Percentiles rank a stretch among this genome's conserved stretches.
These are phyloP conservation scores for Juncus effusus DNA, from an alignment of 176 grass and related monocot species.

Conservation along the genomic window DNA sequence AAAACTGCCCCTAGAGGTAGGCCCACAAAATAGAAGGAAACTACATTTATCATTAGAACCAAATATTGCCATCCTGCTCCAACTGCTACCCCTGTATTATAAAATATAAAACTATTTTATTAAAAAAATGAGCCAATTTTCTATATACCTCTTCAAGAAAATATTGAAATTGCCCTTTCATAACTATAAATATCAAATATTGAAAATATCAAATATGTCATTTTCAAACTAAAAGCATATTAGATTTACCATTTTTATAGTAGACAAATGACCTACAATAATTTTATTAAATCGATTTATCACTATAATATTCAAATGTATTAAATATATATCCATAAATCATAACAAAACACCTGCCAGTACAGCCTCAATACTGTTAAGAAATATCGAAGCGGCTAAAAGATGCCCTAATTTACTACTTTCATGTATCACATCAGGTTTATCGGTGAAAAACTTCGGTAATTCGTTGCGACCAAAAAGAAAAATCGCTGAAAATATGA, in stretches of 20 bases:
- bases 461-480: slow-evolving; percentile 40
- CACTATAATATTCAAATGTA: too few species aligned
- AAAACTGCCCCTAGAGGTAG: slow-evolving; percentile 51
- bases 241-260: too few species aligned
- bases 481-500: slow-evolving; percentile 33
- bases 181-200: too few species aligned
- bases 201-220: too few species aligned
- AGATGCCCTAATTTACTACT: slow-evolving; percentile 48
- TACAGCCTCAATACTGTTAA: slow-evolving; percentile 75
- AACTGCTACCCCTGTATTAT: slow-evolving; percentile 47
- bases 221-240: too few species aligned
- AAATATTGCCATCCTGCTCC: slow-evolving; percentile 75
- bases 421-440: slow-evolving; percentile 32
- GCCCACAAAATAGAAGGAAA: slow-evolving; percentile 52
- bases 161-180: too few species aligned
- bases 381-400: slow-evolving; percentile 49
- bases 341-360: slow-evolving; percentile 42
- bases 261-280: too few species aligned
- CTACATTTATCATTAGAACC: slow-evolving; percentile 55
- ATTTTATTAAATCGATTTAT: background rate
- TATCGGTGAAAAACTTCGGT: slow-evolving; percentile 42
- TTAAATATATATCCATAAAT: too few species aligned
- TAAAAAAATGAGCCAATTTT: too few species aligned
- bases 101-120: too few species aligned
- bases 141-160: too few species aligned